Evolutionary conservation across 2,329 filamentous ascomycete species (phyloP), one percentile per base, ranked within the genome.

Genomic region (Penicillium sp.): DNA sequence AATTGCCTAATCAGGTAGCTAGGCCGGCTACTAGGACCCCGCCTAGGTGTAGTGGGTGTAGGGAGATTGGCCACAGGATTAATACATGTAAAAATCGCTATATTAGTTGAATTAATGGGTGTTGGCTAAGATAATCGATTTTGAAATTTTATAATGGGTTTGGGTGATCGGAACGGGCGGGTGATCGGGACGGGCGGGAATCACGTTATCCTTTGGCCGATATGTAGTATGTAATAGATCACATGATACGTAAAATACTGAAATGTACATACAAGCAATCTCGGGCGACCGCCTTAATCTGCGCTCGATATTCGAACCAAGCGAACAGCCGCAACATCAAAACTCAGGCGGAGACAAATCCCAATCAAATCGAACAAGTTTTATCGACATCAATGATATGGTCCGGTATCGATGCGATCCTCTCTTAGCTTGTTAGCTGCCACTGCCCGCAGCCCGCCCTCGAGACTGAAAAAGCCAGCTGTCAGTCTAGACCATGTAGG

Each of bases 401-500:
- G 49, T 14, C 14, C 15, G n/a, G 2, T 6, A 35, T 0, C 23
- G 20, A 75, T 75, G 73, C 71, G 67, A 18, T 43, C 56, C 15
- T 68, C 72, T 22, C 25, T 59, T 6, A 58, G 51, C 29, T 56
- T 71, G 5, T 61, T 73, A 27, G 69, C 71, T 14, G 63, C 67
- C 14, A 52, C 73, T 27, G 61, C 68, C n/a, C 65, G 66, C 52
- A 56, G 57, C 37, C 60, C 63, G 51, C 58, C 69, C 6, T 72
- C 73, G 22, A 73, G 64, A 55, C 62, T 73, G 49, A 70, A 61
- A 51, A 74, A 73, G 57, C 72, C 73, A 11, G 56, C 72, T 12
- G 49, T 75, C 51, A 69, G 72, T 52, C 60, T 76, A 40, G 73
- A 76, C 48, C 73, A 76, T 67, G 73, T 76, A 44, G 61, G 69